Evolutionary conservation across 2,329 filamentous ascomycete genomes (phyloP), one percentile per base, ranked within the genome.

Genomic region (Capronia epimyces): DNA sequence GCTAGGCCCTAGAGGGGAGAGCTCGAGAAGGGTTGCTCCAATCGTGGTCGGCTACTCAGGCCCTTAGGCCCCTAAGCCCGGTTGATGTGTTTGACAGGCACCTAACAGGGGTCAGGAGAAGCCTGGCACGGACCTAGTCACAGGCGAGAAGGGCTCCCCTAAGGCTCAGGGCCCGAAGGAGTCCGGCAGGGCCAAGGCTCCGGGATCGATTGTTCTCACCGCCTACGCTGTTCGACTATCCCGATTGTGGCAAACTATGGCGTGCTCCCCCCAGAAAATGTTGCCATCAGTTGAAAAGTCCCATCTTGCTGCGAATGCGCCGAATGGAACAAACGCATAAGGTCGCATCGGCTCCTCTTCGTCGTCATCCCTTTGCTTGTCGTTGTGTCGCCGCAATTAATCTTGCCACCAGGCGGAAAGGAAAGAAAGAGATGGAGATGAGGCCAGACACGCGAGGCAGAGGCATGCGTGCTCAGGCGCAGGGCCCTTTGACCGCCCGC

Each of bases 191-290:
- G n/a, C n/a, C n/a, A n/a, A 13, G 34, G 3, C 34, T 37, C 34
- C 34, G 6, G 31, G 2, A 16, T 34, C 31, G 5, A 12, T n/a
- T 15, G 18, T 20, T 16, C 41, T 52, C 54, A 57, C 54, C 54
- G 54, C 54, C 51, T 49, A 24, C 40, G 31, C 15, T 20, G 18
- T 37, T 37, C 36, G 21, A 20, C 52, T 42, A 31, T 32, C 37
- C 53, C 43, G 29, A 21, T 50, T 53, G 45, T 54, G 52, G 55
- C 43, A 55, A 55, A 25, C 29, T 47, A 57, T 57, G 52, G 55
- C 55, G 55, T 57, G 55, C 52, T 57, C 44, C 16, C 27, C 15
- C 37, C 43, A 29, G 21, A 2, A 29, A 46, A 57, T 57, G 52
- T 55, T 57, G 55, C 49, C 24, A 57, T 57, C 36, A 8, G 10